phyloP scores from a whole-genome alignment of 257 asterid species.

The Solanum sitiens region DNA sequence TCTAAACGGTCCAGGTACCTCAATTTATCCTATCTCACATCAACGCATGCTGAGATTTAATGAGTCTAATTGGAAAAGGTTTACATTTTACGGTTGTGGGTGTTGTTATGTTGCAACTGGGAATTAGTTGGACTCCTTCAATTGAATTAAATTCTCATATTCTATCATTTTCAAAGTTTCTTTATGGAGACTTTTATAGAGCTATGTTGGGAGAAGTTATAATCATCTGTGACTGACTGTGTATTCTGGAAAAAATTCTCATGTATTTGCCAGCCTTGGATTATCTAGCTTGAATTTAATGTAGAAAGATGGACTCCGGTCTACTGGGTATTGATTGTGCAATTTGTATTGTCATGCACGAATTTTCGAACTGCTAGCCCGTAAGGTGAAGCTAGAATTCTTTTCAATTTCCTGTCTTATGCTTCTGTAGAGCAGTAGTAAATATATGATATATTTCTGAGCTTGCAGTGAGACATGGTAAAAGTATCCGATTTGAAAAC shows the following conservation, averaged over 20 bases:
- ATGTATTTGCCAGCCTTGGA: background rate
- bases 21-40: background rate
- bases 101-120: background rate
- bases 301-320: background rate
- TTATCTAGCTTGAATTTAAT: background rate
- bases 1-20: background rate
- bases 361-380: background rate
- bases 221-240: background rate
- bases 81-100: background rate
- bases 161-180: background rate
- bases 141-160: background rate
- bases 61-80: background rate
- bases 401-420: background rate
- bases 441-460: background rate
- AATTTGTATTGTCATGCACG: background rate
- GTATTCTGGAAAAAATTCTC: background rate
- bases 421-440: background rate
- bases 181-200: background rate
- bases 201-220: background rate
- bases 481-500: background rate
- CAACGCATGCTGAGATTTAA: background rate
- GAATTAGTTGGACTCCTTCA: background rate
- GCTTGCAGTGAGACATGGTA: background rate
- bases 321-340: background rate
- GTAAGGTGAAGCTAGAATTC: background rate